Evolutionary conservation across 768 basidiomycete species (phyloP).

Genomic region (Dacryopinax spathularia): DNA sequence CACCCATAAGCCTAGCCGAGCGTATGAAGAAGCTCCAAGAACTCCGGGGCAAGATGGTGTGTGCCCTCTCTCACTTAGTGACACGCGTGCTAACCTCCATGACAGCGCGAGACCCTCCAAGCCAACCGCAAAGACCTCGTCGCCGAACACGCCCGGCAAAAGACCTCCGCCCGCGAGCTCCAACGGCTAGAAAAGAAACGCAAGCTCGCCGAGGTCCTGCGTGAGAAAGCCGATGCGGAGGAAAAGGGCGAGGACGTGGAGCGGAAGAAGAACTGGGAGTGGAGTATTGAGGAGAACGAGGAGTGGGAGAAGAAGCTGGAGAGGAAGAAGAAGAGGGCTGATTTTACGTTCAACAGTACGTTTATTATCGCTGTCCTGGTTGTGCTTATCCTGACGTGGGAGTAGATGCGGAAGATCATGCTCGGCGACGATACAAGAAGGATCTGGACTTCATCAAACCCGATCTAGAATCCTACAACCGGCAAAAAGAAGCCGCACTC

Average conservation of each 20-base stretch:
- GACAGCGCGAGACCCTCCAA: slow-evolving; percentile 58
- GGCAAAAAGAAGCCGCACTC: slow-evolving; percentile 74
- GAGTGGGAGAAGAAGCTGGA: slow-evolving; percentile 86
- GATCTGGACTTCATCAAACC: slow-evolving; percentile 80
- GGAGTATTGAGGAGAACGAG: slow-evolving; percentile 90
- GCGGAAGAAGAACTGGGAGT: slow-evolving; percentile 84
- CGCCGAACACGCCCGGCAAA: slow-evolving; percentile 67
- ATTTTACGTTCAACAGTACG: slow-evolving; percentile 85
- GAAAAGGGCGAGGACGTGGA: slow-evolving; percentile 31
- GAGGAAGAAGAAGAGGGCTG: slow-evolving; percentile 67
- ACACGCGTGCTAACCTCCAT: not conserved
- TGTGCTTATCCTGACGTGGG: not conserved
- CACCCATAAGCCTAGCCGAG: slow-evolving; percentile 44
- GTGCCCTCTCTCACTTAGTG: slow-evolving; percentile 19
- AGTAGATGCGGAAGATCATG: slow-evolving; percentile 79
- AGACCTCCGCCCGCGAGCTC: slow-evolving; percentile 61
- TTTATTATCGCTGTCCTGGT: slow-evolving; percentile 9
- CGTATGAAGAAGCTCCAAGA: slow-evolving; percentile 63
- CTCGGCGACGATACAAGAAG: slow-evolving; percentile 81
- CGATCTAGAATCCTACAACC: slow-evolving; percentile 72
- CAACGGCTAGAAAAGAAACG: slow-evolving; percentile 79
- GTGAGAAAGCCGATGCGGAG: slow-evolving; percentile 42
- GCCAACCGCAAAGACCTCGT: slow-evolving; percentile 78
- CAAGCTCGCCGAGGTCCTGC: slow-evolving; percentile 74
- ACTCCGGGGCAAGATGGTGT: slow-evolving; percentile 65